phyloP scores from a whole-genome alignment of 495 filamentous ascomycete genomes.

The Podospora conica region DNA sequence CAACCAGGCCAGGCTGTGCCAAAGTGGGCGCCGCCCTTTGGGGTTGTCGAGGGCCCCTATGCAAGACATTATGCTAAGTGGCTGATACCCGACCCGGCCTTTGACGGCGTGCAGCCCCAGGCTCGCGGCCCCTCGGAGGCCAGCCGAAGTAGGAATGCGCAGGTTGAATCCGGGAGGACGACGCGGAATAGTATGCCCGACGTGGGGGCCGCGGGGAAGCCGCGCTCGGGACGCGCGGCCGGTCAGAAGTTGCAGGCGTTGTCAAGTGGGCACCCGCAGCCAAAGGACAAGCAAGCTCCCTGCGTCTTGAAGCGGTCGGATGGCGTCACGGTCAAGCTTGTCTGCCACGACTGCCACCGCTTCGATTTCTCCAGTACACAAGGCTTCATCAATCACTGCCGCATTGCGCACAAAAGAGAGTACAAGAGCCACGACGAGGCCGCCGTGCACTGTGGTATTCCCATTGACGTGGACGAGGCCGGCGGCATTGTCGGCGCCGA shows the following conservation, averaged over 20 bases:
- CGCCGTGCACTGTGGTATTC: conserved; percentile 78
- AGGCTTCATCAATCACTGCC: conserved; percentile 97
- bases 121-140: conserved; percentile 29
- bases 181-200: conserved; percentile 69
- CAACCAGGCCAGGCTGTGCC: conserved; percentile 54
- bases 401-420: conserved; percentile 84
- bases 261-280: conserved; percentile 61
- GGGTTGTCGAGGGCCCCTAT: conserved; percentile 87
- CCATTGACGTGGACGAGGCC: conserved; percentile 63
- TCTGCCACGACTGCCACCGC: conserved; percentile 81
- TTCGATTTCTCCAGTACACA: conserved; percentile 92
- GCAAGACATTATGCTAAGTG: conserved; percentile 89
- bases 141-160: conserved; percentile 31
- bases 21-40: conserved; percentile 71
- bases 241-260: conserved; percentile 64
- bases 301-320: conserved; percentile 49
- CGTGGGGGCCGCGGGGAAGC: conserved; percentile 46
- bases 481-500: conserved; percentile 51
- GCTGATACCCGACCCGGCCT: conserved; percentile 82
- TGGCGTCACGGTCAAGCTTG: conserved; percentile 62
- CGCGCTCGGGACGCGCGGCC: conserved; percentile 54
- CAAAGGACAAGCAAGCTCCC: conserved; percentile 57
- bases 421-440: conserved; percentile 94
- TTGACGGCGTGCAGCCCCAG: conserved; percentile 60
- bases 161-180: conserved; percentile 60